Base-by-base conservation (phyloP, 2,329 filamentous ascomycete species). In the Xylariaceae sp. region DNA sequence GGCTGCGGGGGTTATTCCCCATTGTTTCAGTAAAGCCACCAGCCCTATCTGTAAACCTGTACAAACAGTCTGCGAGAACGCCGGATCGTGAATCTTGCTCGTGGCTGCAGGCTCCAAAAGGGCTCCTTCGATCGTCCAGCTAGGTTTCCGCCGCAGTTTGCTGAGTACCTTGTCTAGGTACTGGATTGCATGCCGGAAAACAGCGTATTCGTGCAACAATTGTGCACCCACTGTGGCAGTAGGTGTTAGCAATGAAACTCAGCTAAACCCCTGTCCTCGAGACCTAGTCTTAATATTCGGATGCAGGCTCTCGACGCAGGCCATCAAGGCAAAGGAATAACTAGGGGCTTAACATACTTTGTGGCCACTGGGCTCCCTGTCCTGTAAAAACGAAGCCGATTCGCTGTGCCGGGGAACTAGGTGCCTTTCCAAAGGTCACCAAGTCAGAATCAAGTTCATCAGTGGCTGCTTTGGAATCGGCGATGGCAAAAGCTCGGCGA, bases 301-400 rank as follows among this genome's bases (percentile, higher is more conserved):
- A n/a, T n/a, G n/a, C n/a, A n/a, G n/a, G n/a, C n/a, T n/a, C n/a
- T n/a, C n/a, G n/a, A n/a, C n/a, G n/a, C n/a, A n/a, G n/a, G n/a
- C n/a, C n/a, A n/a, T n/a, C n/a, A n/a, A n/a, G n/a, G n/a, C n/a
- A n/a, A n/a, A n/a, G n/a, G n/a, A n/a, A n/a, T n/a, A n/a, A n/a
- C n/a, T n/a, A n/a, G n/a, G n/a, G n/a, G n/a, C n/a, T n/a, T 21
- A 21, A 26, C 40, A 6, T 43, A 43, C 40, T 48, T 17, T 24
- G 31, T 39, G 45, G 47, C 47, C 47, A 51, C 14, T 51, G 47
- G 11, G 47, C 47, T 12, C 47, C 47, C 26, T 51, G 47, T 9
- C 47, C 47, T 3, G 47, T 51, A 24, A 51, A 51, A 1, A 51
- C 47, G 19, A 51, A 40, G 6, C 26, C 43, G 19, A 54, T 41